phyloP scores from a whole-genome alignment of 345 rosid genomes.

The Eucalyptus guilfoylei region DNA sequence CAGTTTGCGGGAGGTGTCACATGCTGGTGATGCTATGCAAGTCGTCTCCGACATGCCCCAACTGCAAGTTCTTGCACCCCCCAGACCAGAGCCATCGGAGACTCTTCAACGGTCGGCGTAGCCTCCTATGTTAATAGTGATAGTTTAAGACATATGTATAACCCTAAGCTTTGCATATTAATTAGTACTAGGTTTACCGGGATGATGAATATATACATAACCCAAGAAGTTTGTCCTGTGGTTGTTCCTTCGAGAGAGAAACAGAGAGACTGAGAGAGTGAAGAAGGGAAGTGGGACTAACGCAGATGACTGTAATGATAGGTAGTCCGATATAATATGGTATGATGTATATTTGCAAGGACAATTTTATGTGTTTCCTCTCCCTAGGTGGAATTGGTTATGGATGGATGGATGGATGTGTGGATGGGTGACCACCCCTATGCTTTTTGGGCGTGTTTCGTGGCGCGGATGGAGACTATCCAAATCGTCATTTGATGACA shows the following conservation, averaged over 20 bases:
- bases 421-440: neutral
- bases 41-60: conserved; percentile 76
- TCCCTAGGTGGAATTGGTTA: neutral
- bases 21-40: conserved; percentile 79
- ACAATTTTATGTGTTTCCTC: neutral
- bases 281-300: neutral
- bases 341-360: neutral
- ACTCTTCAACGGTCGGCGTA: conserved; percentile 37
- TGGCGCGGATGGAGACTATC: neutral
- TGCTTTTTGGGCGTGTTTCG: neutral
- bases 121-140: conserved; percentile 34
- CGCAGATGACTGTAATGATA: neutral
- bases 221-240: neutral
- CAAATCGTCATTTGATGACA: neutral
- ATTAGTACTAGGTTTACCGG: neutral
- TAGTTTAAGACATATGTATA: neutral
- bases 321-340: neutral
- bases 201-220: neutral
- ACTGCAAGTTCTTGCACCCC: conserved; percentile 89
- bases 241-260: neutral
- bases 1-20: conserved; percentile 65
- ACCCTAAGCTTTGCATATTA: neutral
- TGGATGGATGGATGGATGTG: neutral
- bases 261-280: neutral
- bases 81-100: conserved; percentile 31